Base-by-base conservation (phyloP, 1,284 basidiomycete species). In the Pholiota adiposa region DNA sequence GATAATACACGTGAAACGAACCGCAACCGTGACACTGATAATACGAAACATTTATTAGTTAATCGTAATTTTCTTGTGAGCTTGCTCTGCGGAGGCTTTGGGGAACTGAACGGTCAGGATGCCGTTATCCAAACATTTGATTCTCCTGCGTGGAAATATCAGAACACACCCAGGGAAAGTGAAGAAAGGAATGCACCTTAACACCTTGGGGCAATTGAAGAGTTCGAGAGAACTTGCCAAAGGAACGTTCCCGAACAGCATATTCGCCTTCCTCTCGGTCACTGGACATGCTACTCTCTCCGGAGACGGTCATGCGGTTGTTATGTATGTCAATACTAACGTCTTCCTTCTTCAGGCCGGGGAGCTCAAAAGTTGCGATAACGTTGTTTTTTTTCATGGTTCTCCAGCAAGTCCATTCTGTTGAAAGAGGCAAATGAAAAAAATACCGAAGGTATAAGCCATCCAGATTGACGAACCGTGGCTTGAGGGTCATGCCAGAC, bases 331-430 rank as follows among this genome's bases (percentile, higher is more conserved):
- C 71, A 57, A 82, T 74, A n/a, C 69, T 54, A 14, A 81, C 67
- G 56, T 75, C 68, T 29, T 79, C 74, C 27, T 79, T 75, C 34
- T 69, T 72, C 50, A 79, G 40, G 2, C 80, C 79, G 0, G 81
- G 79, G 3, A 83, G 67, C 66, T 83, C 79, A 62, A 82, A 75
- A 0, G 74, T 69, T 12, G 76, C 77, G 4, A 71, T 77, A 41
- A 80, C 71, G 18, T 63, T 64, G 56, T 79, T 77, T 21, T n/a
- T 66, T 52, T 7, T 75, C 70, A 2, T 66, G 54, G 53, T 75
- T 64, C 51, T 79, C 75, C 50, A 68, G 61, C 8, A 72, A 59
- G 46, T 72, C 72, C 66, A 70, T 73, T 69, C 67, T 75, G 61
- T 25, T 12, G 41, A 25, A 2, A 3, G 11, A 21, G 16, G 23